These are phyloP conservation scores for Coix lacrymajobi DNA, from an alignment of 176 grass and related monocot genomes.

Conservation along the genomic window DNA sequence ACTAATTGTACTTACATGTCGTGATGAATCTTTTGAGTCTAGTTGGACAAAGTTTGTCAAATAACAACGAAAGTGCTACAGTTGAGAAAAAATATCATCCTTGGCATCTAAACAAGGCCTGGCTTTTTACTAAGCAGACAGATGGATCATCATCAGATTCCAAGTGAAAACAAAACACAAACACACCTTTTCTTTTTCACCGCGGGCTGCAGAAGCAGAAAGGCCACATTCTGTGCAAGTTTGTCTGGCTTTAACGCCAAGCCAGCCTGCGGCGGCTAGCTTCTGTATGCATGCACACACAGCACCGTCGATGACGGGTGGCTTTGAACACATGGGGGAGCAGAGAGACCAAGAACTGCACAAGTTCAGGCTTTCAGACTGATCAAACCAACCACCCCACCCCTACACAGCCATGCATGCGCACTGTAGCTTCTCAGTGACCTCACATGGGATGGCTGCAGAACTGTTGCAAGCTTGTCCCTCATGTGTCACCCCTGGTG, in stretches of 20 bases:
- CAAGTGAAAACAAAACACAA: neutral
- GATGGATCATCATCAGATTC: neutral
- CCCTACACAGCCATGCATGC: neutral
- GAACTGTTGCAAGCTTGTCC: constrained; percentile 8
- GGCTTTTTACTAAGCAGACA: neutral
- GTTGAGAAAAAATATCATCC: no score
- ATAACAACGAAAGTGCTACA: no score
- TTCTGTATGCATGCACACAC: neutral
- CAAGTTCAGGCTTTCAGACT: neutral
- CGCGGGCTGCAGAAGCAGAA: neutral
- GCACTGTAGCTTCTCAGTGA: neutral
- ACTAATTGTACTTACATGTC: no score
- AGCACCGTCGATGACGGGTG: neutral
- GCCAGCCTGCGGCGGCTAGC: neutral
- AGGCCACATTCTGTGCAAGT: neutral
- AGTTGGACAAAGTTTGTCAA: no score
- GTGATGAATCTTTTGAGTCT: no score
- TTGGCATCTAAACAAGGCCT: no score
- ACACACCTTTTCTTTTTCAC: neutral
- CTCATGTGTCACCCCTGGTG: neutral
- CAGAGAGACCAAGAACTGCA: neutral
- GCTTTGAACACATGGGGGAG: neutral
- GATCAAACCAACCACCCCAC: neutral
- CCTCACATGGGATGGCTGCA: constrained; percentile 17
- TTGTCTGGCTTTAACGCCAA: constrained; percentile 28